Conservation (phyloP, 139 green algal genomes). For the Volvox reticuliferus region DNA sequence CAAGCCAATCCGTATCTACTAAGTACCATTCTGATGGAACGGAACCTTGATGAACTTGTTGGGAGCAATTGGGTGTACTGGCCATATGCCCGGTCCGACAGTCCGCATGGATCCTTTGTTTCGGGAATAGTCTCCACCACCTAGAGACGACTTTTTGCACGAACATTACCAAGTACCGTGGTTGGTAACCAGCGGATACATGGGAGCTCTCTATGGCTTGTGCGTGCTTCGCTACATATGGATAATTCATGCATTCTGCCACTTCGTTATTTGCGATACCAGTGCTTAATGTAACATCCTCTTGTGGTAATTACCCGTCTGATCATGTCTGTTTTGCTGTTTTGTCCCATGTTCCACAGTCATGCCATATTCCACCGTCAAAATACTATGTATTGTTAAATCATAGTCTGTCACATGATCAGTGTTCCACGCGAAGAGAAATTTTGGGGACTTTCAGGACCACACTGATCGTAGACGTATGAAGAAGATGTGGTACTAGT, state of each 20-base stretch:
- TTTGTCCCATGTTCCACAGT: too few species aligned
- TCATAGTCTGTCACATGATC: too few species aligned
- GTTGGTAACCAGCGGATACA: not conserved
- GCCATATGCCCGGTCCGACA: slow-evolving; percentile 16
- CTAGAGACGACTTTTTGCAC: slow-evolving; percentile 28
- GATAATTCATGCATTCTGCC: not conserved
- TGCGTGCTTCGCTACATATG: slow-evolving; percentile 19
- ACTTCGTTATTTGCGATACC: not conserved
- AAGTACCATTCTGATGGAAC: slow-evolving; percentile 56
- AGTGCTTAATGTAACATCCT: slow-evolving; percentile 26
- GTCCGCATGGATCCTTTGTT: not conserved
- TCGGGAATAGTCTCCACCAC: not conserved
- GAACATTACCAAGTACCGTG: slow-evolving; percentile 51
- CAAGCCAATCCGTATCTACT: slow-evolving; percentile 95
- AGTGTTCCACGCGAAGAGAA: too few species aligned
- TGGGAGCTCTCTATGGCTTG: slow-evolving; percentile 38
- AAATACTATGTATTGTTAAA: too few species aligned
- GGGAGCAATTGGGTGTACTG: slow-evolving; percentile 7
- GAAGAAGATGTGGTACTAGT: too few species aligned
- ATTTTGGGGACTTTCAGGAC: too few species aligned
- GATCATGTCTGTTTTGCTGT: too few species aligned
- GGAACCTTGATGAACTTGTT: too few species aligned
- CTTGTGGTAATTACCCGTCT: too few species aligned
- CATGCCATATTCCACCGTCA: too few species aligned
- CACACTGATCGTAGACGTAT: too few species aligned